Evolutionary conservation across 83 land plant species (phyloP), one percentile per base, ranked within the genome.

Genomic region (Picea abies): DNA sequence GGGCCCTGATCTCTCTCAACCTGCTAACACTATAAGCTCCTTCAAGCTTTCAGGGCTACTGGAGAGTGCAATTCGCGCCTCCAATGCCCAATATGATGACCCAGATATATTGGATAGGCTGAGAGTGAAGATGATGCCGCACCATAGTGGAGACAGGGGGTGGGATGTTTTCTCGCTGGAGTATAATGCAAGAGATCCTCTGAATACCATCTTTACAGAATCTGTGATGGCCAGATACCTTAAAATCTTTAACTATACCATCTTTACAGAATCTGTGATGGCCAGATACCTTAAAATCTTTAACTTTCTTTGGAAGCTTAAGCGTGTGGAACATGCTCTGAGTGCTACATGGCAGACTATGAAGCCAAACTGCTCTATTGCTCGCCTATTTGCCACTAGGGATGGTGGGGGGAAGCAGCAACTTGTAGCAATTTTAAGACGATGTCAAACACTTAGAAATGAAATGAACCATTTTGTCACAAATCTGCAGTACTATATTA

Each of bases 141-240:
- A 94, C 86, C 85, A 84, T 68, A 91, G 88, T 65, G 99, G 99
- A 12, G 97, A 98, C 81, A 89, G 99, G 73, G 99, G 99, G 5
- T 98, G 99, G 99, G 99, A 98, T 90, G 99, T 98, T 1, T 98
- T 98, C 82, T 98, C 99, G 0, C 86, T 98, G 69, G 96, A 98
- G 83, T 98, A 98, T 78, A 92, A 88, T 85, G 94, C 96, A 56
- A 89, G 94, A 19, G 97, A 91, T 52, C 99, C 99, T 14, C 83
- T 98, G 26, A 92, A 98, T 64, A 94, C 99, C 26, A 88, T 98
- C 17, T 98, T 98, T 82, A 96, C 97, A 7, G 98, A 93, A 67
- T 91, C 94, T 52, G 98, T 94, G 41, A 98, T 98, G 99, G 88
- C 90, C 2, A 92, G 89, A 62, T 98, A 98, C 71, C 90, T 98